Evolutionary conservation across 345 rosid genomes (phyloP), one percentile per base, ranked within the genome.

Genomic region (Gossypium turneri): DNA sequence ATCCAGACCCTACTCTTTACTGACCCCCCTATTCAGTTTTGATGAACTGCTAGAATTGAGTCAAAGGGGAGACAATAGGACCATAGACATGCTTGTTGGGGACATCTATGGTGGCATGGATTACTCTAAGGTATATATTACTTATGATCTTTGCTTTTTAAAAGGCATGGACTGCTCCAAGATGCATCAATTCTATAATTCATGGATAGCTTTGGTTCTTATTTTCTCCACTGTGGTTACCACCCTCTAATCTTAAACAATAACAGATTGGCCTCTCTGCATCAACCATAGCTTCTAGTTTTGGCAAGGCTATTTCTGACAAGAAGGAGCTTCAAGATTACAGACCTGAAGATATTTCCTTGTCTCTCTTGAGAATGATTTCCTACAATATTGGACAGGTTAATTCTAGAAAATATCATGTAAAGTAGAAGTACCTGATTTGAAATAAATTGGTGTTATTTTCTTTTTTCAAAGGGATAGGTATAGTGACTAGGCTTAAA

Each of bases 351-450:
- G 99, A 95, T 80, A 95, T 95, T 80, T 93, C 99, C 66, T 77
- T 93, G 66, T 95, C 99, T 78, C 98, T 95, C 51, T 63, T 95
- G 90, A 91, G 99, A 80, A 95, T 95, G 99, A 95, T 95, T 67
- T 95, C 99, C 10, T 93, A 95, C 80, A 95, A 95, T 79, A 95
- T 95, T 67, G 99, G 99, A 34, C 99, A 95, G 97, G 99, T 89
- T 80, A 80, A 80, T 55, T 68, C 75, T 6, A 15, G 13, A 76
- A 75, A 59, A 57, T 25, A 69, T 5, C 20, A 8, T 51, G 73
- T 69, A 51, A 51, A 69, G 22, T 69, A 3, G 4, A 16, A 16
- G 16, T 25, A 50, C 59, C 73, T 50, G 57, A 69, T 27, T 69
- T 25, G 53, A 69, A 67, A 69, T 50, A 50, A 4, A 25, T 25